Base-by-base conservation (phyloP, 768 basidiomycete genomes). In the Fomitopsis pulvina region DNA sequence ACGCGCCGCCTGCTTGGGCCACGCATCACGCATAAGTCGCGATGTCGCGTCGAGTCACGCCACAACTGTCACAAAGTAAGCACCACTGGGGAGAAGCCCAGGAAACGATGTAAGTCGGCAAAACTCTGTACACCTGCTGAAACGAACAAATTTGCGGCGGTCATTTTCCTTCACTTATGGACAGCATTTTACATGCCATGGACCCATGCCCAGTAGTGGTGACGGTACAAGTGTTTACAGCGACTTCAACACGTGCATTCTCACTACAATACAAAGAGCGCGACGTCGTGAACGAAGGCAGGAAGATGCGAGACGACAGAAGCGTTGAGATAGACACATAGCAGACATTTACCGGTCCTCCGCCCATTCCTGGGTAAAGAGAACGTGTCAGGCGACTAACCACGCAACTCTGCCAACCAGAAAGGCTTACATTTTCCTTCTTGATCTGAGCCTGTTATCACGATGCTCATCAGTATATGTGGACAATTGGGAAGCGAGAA, bases 391-490 rank as follows among this genome's bases (percentile, higher is more conserved):
- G 39, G 38, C 20, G 45, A 34, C 29, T 37, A 20, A 30, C 18
- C 7, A 40, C 18, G 45, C 45, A 32, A 28, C 10, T 32, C n/a
- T 41, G 18, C 22, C n/a, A 21, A 34, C 0, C 41, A 37, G 47
- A 48, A 11, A 41, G 25, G 74, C 87, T 76, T 64, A 90, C 93
- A 68, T 98, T 98, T 76, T 99, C 96, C 72, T 96, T 96, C 83
- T 92, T 93, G 80, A 99, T 98, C 70, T 98, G 95, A 28, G 90
- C 89, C 89, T 90, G 57, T 39, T 57, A 48, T 12, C 34, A 37
- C 14, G 14, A 6, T 37, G 14, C 20, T 9, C 25, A 44, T 29
- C 11, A 41, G 48, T 41, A 53, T 41, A 52, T 40, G 44, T 26
- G 37, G 54, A 7, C 3, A 27, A 38, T 14, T 25, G 16, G 28